Conservation (phyloP, 2,329 filamentous ascomycete genomes). For the Alternaria burnsii region DNA sequence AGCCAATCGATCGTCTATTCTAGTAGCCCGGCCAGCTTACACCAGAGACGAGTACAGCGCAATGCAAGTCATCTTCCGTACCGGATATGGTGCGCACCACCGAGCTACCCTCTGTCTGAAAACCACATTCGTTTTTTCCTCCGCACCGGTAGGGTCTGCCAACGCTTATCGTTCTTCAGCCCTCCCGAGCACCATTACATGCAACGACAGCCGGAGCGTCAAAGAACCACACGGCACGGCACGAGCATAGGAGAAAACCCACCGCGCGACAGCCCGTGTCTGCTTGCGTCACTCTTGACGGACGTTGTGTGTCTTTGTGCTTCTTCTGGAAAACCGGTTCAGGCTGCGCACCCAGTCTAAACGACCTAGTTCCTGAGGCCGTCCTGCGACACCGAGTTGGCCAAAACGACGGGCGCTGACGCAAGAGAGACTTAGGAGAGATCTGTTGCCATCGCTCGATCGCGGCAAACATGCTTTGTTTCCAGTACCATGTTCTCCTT, state of each 20-base stretch:
- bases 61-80: slow-evolving; percentile 27
- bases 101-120: slow-evolving; percentile 13
- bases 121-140: slow-evolving; percentile 8
- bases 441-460: slow-evolving; percentile 9
- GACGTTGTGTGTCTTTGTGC: slow-evolving; percentile 15
- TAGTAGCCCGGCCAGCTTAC: slow-evolving; percentile 8
- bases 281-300: slow-evolving; percentile 14
- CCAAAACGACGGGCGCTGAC: background rate
- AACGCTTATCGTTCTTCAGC: slow-evolving; percentile 9
- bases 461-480: slow-evolving; percentile 11
- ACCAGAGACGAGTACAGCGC: slow-evolving; percentile 8
- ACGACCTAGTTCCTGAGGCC: slow-evolving; percentile 7
- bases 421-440: slow-evolving; percentile 3
- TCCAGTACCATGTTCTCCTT: background rate
- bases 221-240: slow-evolving; percentile 28
- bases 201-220: slow-evolving; percentile 20
- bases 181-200: slow-evolving; percentile 4
- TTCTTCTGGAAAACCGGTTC: slow-evolving; percentile 18
- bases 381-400: slow-evolving; percentile 10
- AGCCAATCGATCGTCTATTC: slow-evolving; percentile 11
- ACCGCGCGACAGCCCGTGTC: slow-evolving; percentile 10
- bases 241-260: slow-evolving; percentile 7
- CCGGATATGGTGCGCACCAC: slow-evolving; percentile 18
- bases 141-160: background rate
- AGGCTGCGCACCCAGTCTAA: slow-evolving; percentile 13